Evolutionary conservation across 371 early-diverging fungal species (phyloP).

Genomic region (Apophysomyces sp.): DNA sequence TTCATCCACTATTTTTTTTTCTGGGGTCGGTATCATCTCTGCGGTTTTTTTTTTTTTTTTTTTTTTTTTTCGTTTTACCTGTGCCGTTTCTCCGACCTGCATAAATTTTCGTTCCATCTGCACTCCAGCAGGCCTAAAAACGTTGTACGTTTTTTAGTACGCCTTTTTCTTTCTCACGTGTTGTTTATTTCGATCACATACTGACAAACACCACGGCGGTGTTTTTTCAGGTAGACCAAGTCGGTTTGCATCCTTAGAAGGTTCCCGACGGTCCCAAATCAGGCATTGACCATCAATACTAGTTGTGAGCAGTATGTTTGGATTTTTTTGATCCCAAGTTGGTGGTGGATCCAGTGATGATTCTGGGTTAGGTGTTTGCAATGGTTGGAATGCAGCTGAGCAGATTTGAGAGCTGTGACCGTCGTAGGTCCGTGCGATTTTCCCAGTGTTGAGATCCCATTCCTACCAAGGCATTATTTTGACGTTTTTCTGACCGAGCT

Average conservation of each 20-base stretch:
- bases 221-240: conserved; percentile 64
- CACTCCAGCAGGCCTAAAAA: conserved; percentile 79
- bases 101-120: conserved; percentile 73
- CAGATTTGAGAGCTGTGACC: conserved; percentile 84
- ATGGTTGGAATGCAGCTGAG: conserved; percentile 72
- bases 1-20: conserved; percentile 75
- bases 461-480: conserved; percentile 43
- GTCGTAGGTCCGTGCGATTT: conserved; percentile 62
- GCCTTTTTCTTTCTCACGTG: not conserved
- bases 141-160: not conserved
- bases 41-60: not conserved
- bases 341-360: conserved; percentile 1
- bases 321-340: conserved; percentile 34
- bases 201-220: conserved; percentile 91
- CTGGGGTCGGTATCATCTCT: conserved; percentile 22
- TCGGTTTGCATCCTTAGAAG: conserved; percentile 50
- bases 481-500: not conserved
- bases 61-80: conserved; percentile 28
- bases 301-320: conserved; percentile 67
- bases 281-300: conserved; percentile 84
- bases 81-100: conserved; percentile 81
- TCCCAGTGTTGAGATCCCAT: conserved; percentile 92
- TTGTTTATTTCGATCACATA: conserved; percentile 22
- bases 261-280: conserved; percentile 82
- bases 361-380: conserved; percentile 17